Base-by-base conservation (phyloP, 768 basidiomycete species). In the Tricholoma bakamatsutake region DNA sequence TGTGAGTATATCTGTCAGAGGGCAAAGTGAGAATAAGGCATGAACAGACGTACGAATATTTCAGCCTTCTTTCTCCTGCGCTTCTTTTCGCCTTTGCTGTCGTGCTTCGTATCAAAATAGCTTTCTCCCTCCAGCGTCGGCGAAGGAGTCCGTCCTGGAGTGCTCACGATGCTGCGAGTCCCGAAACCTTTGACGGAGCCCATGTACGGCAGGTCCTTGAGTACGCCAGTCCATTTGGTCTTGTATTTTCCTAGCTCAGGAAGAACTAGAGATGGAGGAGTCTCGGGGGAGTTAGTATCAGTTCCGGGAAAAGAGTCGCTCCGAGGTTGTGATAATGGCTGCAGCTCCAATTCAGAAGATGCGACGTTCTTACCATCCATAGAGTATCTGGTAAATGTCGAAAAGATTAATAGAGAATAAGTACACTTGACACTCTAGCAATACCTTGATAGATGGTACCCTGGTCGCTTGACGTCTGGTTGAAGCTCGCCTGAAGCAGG, bases 11-110 rank as follows among this genome's bases (percentile, higher is more conserved):
- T 54, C n/a, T 52, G n/a, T 24, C 7, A 35, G 40, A 12, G 31
- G 50, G 10, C 17, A 9, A 10, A n/a, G 3, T 17, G 2, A 4
- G 35, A 51, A 2, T 54, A 37, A 34, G 45, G 12, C 52, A 15
- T 10, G 5, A 40, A 49, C 2, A 42, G 18, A 57, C 61, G 8
- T 64, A 90, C 90, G 66, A 82, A 92, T 55, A 91, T 79, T 69
- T 91, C 85, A 5, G 85, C 83, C 68, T 85, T 85, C 73, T 80
- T 84, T 64, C 85, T 76, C 67, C 85, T 84, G 53, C 73, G 68
- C 62, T 73, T 77, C 56, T 67, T 74, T 56, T 75, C 73, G 43
- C 71, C 78, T 64, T 76, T 78, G n/a, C 17, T 42, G 54, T 64
- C 53, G n/a, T 57, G 30, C 46, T 58, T 61, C 21, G 46, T 50